Base-by-base conservation (phyloP, 1,284 basidiomycete species). In the Ganoderma lucidum region DNA sequence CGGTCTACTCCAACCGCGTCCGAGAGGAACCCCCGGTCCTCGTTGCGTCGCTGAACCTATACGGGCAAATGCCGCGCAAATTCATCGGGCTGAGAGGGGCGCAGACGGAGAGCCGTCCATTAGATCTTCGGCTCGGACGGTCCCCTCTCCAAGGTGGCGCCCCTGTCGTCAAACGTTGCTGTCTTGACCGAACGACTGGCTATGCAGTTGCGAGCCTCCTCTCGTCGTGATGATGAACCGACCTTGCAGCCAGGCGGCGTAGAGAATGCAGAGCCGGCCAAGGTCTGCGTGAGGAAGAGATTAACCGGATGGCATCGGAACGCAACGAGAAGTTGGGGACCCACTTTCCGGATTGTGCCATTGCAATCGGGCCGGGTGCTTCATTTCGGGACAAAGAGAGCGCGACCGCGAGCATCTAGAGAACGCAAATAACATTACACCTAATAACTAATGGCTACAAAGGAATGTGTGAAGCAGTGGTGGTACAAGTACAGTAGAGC, bases 401-500 rank as follows among this genome's bases (percentile, higher is more conserved):
- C 42, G 42, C 42, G 42, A 44, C 4, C 17, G 17, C 17, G 42
- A 44, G 42, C 2, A 44, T 19, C 39, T 41, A 30, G 28, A 30
- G 10, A 6, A 53, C 17, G 32, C 55, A 35, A 35, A 62, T 66
- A 55, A 44, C 17, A 41, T 58, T 62, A 56, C 30, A 55, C 23
- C 15, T 30, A 37, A 42, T 15, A 59, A 41, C 59, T 61, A 61
- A 61, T 15, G 39, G 59, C 59, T 61, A 61, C 59, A 61, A 61
- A 61, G 59, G 59, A 61, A 30, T 17, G 59, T 17, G 59, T 44
- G 59, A 28, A 23, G 59, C 15, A 39, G 37, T 41, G 32, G 23
- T 61, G 32, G 23, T 61, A 44, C 23, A 44, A 42, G 28, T 61
- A 61, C 59, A 44, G 19, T 61, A 42, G 12, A 61, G 48, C 58